Conservation (phyloP, 345 rosid species). For the Citrus maxima region DNA sequence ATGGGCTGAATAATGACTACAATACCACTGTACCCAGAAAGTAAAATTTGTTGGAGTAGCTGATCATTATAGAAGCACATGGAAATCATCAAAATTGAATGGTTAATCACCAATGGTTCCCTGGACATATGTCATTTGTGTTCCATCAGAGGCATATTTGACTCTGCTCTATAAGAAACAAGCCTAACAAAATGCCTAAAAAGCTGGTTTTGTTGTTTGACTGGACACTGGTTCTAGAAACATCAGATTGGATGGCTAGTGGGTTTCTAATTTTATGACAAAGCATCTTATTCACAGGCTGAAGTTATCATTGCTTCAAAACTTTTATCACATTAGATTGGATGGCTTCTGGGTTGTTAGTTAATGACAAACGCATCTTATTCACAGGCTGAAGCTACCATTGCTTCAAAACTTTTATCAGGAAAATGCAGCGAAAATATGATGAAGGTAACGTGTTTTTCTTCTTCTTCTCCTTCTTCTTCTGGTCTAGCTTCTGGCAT, state of each 20-base stretch:
- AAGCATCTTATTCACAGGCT: conserved; percentile 41
- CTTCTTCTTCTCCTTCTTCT: not conserved
- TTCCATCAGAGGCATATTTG: not conserved
- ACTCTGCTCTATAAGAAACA: not conserved
- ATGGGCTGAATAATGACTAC: not conserved
- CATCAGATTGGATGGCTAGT: not conserved
- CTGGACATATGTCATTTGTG: not conserved
- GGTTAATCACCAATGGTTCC: not conserved
- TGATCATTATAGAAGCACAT: not conserved
- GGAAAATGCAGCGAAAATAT: conserved; percentile 51
- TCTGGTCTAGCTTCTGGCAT: not conserved
- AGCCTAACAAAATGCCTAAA: not conserved
- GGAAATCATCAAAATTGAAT: not conserved
- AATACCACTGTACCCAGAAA: not conserved
- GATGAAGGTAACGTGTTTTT: conserved; percentile 47
- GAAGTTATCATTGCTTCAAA: conserved; percentile 66
- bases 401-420: conserved; percentile 60
- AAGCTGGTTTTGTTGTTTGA: not conserved
- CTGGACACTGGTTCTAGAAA: not conserved
- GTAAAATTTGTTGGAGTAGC: not conserved
- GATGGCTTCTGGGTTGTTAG: conserved; percentile 3
- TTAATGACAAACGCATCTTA: not conserved
- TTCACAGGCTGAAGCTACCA: conserved; percentile 66
- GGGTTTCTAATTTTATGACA: not conserved
- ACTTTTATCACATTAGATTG: conserved; percentile 32